These are phyloP conservation scores for Galerina sulciceps DNA, from an alignment of 768 basidiomycete genomes.

Conservation along the genomic window DNA sequence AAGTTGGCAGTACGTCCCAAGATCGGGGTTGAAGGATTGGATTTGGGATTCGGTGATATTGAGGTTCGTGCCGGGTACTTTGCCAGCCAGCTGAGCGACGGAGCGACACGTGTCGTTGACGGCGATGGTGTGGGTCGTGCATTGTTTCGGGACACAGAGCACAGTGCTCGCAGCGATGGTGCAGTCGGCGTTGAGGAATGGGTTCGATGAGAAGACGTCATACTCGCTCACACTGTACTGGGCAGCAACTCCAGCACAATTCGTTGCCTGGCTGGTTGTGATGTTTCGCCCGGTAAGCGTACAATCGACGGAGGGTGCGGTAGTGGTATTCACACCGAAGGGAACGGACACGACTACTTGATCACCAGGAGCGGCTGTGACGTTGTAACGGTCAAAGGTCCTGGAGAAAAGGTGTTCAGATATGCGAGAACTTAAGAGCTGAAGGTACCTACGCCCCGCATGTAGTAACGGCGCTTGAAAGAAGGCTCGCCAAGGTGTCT, in stretches of 20 bases:
- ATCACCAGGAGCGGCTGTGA: background rate
- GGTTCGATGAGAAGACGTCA: slow-evolving; percentile 6
- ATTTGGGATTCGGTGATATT: slow-evolving; percentile 5
- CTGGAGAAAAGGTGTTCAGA: background rate
- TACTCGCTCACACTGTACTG: slow-evolving; percentile 8
- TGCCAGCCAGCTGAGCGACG: slow-evolving; percentile 1
- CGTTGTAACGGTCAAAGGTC: slow-evolving; percentile 1
- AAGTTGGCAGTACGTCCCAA: slow-evolving; percentile 7
- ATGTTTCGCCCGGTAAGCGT: slow-evolving; percentile 24
- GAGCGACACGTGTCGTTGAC: slow-evolving; percentile 6
- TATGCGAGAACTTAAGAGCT: background rate
- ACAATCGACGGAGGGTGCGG: slow-evolving; percentile 13
- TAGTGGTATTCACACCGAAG: slow-evolving; percentile 5
- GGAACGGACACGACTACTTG: slow-evolving; percentile 3
- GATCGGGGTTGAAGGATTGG: slow-evolving; percentile 5
- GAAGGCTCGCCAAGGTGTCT: slow-evolving; percentile 7
- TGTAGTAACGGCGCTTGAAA: slow-evolving; percentile 17
- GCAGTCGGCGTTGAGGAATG: slow-evolving; percentile 4
- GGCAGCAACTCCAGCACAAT: slow-evolving; percentile 2
- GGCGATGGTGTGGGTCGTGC: background rate
- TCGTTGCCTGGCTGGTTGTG: slow-evolving; percentile 10
- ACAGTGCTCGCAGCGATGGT: background rate
- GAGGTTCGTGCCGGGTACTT: background rate
- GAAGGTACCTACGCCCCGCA: slow-evolving; percentile 20
- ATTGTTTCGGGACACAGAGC: slow-evolving; percentile 7